Conservation (phyloP, 2,329 filamentous ascomycete species). For the Talaromyces sp. region DNA sequence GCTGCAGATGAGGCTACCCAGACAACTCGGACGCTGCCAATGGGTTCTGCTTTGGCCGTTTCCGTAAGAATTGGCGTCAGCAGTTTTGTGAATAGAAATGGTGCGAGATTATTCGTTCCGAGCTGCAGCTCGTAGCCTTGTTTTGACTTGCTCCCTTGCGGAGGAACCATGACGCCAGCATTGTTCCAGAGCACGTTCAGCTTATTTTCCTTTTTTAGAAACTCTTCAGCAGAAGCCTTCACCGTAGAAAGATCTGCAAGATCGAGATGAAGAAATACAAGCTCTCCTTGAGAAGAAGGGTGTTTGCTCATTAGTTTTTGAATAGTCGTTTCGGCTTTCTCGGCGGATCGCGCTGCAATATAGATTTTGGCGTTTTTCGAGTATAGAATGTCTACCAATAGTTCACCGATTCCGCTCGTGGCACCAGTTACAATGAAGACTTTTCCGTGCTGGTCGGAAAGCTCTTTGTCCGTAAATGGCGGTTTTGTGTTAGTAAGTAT, state of each 20-base stretch:
- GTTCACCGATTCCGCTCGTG: constrained; percentile 26
- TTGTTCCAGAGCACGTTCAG: constrained; percentile 38
- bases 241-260: constrained; percentile 35
- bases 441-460: constrained; percentile 9
- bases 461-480: neutral
- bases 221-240: constrained; percentile 31
- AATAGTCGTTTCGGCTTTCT: constrained; percentile 43
- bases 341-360: constrained; percentile 43
- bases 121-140: constrained; percentile 34
- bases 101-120: constrained; percentile 32
- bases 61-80: constrained; percentile 28
- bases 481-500: too few species aligned
- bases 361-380: constrained; percentile 50
- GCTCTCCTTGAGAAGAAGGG: constrained; percentile 28
- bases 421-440: constrained; percentile 49
- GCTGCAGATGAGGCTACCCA: constrained; percentile 25
- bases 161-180: constrained; percentile 32
- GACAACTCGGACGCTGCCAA: constrained; percentile 25
- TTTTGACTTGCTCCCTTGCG: constrained; percentile 24
- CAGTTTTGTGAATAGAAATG: constrained; percentile 34
- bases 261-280: constrained; percentile 46
- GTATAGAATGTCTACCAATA: constrained; percentile 51
- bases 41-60: constrained; percentile 22
- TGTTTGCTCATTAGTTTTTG: constrained; percentile 29
- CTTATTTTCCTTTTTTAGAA: constrained; percentile 27